Percentiles rank a stretch among this genome's conserved stretches.
Conservation (phyloP, 202 grass and related monocot species). For the Brachypodium distachyon region DNA sequence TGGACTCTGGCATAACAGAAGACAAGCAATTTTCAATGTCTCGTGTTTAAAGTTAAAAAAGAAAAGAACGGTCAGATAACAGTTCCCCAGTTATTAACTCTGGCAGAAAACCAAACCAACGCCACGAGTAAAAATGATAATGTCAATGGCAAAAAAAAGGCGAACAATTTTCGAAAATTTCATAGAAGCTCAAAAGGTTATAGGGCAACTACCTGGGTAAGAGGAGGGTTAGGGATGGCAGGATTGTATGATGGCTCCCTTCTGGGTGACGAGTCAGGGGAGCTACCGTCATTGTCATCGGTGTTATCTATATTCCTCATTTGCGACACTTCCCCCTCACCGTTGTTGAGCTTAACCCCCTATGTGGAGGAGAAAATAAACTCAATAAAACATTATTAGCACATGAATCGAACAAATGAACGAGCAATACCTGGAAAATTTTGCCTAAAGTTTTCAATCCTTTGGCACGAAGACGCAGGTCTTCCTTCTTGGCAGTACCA, state of each 20-base stretch:
- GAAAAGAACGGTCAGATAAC: not conserved
- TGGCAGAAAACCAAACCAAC: not conserved
- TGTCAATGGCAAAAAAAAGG: not conserved
- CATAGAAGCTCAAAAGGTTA: not conserved
- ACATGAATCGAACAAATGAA: not conserved
- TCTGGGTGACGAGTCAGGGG: conserved; percentile 69
- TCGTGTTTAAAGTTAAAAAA: not conserved
- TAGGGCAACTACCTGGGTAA: conserved; percentile 50
- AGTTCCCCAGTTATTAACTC: not conserved
- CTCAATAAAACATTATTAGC: not conserved
- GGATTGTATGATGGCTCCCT: conserved; percentile 37
- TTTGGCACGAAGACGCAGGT: conserved; percentile 80
- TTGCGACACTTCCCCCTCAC: conserved; percentile 52
- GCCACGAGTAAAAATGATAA: not conserved
- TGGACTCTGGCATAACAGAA: conserved; percentile 62
- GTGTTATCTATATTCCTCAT: conserved; percentile 43
- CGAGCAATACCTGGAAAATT: conserved; percentile 74
- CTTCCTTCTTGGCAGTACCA: conserved; percentile 57
- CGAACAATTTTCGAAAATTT: not conserved
- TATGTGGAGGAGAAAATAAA: conserved; percentile 26
- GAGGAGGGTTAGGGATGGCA: conserved; percentile 40
- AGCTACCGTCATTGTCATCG: conserved; percentile 54
- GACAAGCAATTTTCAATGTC: conserved; percentile 17
- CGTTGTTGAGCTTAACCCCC: conserved; percentile 55
- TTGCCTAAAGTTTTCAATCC: conserved; percentile 95